These are phyloP conservation scores for Exophiala oligosperma DNA, from an alignment of 2,329 filamentous ascomycete species.

Conservation along the genomic window DNA sequence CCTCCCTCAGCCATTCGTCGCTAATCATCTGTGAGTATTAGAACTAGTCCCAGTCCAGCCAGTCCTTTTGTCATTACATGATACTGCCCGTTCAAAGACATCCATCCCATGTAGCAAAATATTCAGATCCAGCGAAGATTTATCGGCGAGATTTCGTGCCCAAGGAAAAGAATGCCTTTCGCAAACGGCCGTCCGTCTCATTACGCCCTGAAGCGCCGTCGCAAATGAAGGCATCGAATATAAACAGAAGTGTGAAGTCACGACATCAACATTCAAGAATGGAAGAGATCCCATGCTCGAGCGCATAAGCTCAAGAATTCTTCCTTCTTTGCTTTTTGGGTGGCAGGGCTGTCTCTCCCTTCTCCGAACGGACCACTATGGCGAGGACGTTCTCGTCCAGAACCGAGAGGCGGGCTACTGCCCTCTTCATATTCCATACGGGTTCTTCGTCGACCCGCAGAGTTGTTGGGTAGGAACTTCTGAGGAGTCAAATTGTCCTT, in stretches of 20 bases:
- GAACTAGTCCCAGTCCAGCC: slow-evolving; percentile 26
- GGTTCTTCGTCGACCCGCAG: slow-evolving; percentile 64
- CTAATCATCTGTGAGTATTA: slow-evolving; percentile 14
- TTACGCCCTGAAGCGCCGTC: slow-evolving; percentile 15
- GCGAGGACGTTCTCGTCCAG: slow-evolving; percentile 60
- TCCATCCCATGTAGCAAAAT: slow-evolving; percentile 7
- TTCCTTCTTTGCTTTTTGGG: slow-evolving; percentile 81
- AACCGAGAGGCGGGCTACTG: slow-evolving; percentile 79
- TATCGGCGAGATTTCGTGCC: not conserved
- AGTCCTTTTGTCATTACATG: slow-evolving; percentile 24
- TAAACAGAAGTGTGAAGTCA: slow-evolving; percentile 3
- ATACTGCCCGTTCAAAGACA: slow-evolving; percentile 11
- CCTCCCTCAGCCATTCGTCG: slow-evolving; percentile 3
- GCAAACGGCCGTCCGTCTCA: slow-evolving; percentile 5
- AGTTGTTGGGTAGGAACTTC: slow-evolving; percentile 39
- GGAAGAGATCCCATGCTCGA: slow-evolving; percentile 94
- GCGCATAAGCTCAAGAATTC: slow-evolving; percentile 86
- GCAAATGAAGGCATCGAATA: slow-evolving; percentile 3
- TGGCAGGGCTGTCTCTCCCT: slow-evolving; percentile 79
- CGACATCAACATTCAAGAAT: slow-evolving; percentile 62
- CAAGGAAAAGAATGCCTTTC: not conserved
- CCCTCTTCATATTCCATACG: slow-evolving; percentile 90
- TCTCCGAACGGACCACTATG: slow-evolving; percentile 72
- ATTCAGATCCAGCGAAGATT: not conserved
- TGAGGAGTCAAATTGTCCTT: slow-evolving; percentile 41